Evolutionary conservation across 208 protist species (phyloP).

Genomic region (Crithidia fasciculata): DNA sequence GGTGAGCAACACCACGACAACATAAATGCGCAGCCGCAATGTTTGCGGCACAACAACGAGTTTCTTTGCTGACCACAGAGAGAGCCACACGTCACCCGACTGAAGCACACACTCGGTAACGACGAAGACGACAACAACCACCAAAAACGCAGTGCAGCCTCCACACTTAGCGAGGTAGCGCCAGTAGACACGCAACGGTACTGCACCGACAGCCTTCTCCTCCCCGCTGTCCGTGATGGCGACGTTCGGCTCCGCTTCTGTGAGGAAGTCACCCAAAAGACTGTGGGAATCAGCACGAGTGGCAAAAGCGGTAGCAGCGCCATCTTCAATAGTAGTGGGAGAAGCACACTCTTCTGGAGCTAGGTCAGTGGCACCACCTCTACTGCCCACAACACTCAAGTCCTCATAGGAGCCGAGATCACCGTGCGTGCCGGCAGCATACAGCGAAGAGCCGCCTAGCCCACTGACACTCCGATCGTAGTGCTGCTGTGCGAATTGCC

Average conservation of each 20-base stretch:
- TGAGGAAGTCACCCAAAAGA: no score
- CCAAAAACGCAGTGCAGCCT: constrained; percentile 22
- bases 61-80: constrained; percentile 53
- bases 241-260: no score
- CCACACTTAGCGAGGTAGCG: constrained; percentile 64
- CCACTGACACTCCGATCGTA: constrained; percentile 34
- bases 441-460: no score
- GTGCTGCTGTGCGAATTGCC: constrained; percentile 45
- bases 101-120: constrained; percentile 46
- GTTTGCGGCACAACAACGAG: constrained; percentile 1
- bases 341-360: no score
- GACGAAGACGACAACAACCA: constrained; percentile 44
- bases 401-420: constrained; percentile 9
- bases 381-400: no score
- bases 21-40: constrained; percentile 34
- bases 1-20: constrained; percentile 24
- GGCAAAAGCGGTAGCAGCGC: no score
- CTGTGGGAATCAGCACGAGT: no score
- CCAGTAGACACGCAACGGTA: constrained; percentile 52
- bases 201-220: constrained; percentile 51
- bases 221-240: constrained; percentile 19
- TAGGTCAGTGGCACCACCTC: no score
- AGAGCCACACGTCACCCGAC: constrained; percentile 54
- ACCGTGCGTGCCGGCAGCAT: no score
- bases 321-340: no score